Evolutionary conservation across 2,329 filamentous ascomycete genomes (phyloP), one percentile per base, ranked within the genome.

Genomic region (Epicoccum sorghinum): DNA sequence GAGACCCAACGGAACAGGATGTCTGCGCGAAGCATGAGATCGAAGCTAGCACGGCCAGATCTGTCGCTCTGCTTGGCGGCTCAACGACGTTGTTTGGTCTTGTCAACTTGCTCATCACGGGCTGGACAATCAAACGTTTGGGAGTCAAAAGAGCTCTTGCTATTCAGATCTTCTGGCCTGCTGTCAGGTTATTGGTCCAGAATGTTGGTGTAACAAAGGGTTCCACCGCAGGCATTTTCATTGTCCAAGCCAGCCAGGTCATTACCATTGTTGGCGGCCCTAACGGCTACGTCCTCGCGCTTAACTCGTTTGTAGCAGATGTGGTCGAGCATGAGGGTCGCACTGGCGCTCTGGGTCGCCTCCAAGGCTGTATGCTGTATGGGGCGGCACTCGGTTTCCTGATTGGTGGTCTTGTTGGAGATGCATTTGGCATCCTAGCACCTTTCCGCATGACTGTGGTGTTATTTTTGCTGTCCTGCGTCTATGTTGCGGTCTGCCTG

Each of bases 261-360:
- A 86, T 90, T 48, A 89, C 86, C 0, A 77, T 90, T 13, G 60
- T 90, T 2, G 88, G 88, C 0, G 88, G 88, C 0, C 88, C 88
- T 0, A 83, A 83, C 0, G 88, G 88, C 0, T 90, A 89, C 64
- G 81, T 90, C 7, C 79, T 90, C 4, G 82, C 87, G 1, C 77
- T 89, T 22, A 90, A 90, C 61, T 86, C 87, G 10, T 85, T 88
- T 39, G 85, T 87, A 0, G 83, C 86, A 1, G 87, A 90, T 66
- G 76, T 89, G 2, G 83, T 88, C 0, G 78, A 82, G 35, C 82
- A 86, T 0, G 75, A 80, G 18, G 77, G 83, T 48, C 78, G 88
- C 3, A 91, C 88, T 0, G 84, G 80, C 0, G 82, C 87, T 0
- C 83, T 90, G 53, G 88, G 88, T 0, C 78, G 82, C 60, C 74